Evolutionary conservation across 2,329 filamentous ascomycete species (phyloP), one percentile per base, ranked within the genome.

Genomic region (Cladosporium sp.): DNA sequence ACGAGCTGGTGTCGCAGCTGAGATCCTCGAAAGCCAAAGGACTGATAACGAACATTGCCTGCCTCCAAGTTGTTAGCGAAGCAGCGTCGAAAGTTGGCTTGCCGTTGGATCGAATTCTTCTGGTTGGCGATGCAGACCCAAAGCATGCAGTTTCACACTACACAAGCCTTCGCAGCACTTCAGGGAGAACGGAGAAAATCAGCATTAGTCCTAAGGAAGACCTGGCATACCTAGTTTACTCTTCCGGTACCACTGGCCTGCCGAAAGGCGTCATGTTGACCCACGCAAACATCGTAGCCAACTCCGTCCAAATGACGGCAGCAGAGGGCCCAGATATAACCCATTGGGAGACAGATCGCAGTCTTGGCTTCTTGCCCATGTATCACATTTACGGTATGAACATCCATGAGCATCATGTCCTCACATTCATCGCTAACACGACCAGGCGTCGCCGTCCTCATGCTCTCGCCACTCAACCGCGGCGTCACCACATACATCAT

Each of bases 1-100:
- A 92, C 10, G 94, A 98, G 78, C 84, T 97, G 36, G 88, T 90
- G 5, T 93, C 91, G 72, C 93, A 97, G 79, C 84, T 98, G 66
- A 87, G 87, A 72, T 91, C 96, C 76, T 89, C 89, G 0, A 85
- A 86, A 0, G 91, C 92, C 36, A 91, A 88, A 73, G 91, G 85
- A 0, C 77, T 97, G 8, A 85, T 90, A 28, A 97, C 93, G 0
- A 91, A 96, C 73, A 76, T 85, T 25, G 79, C 87, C 0, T 84
- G 89, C 66, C 81, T 97, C 0, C 78, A 86, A 6, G 84, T 84
- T 16, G 92, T 89, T 0, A 79, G 81, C 34, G 83, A 87, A 64
- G 93, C 93, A 0, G 91, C 91, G 11, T 83, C 83, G 69, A 82
- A 85, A 65, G 91, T 84, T 1, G 91, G 91, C 1, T 86, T 98